Conservation (phyloP, 176 grass and related monocot species). For the Chloris gayana region DNA sequence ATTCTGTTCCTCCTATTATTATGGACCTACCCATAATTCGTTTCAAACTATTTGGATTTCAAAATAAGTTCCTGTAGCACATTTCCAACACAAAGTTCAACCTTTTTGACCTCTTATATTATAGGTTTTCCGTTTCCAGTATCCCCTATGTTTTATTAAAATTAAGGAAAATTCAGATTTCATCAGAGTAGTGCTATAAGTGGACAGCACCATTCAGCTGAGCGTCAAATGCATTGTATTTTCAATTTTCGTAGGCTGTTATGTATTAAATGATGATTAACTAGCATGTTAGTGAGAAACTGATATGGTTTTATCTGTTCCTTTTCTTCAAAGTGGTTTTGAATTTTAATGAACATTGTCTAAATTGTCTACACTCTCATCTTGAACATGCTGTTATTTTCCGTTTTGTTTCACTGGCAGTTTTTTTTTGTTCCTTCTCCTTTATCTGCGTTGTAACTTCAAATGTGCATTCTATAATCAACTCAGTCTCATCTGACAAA, state of each 20-base stretch:
- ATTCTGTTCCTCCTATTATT: background rate
- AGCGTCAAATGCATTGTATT: background rate
- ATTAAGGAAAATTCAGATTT: background rate
- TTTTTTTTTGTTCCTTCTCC: conserved; percentile 25
- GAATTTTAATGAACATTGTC: background rate
- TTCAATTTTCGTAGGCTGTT: background rate
- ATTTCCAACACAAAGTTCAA: no score
- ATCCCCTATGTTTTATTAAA: background rate
- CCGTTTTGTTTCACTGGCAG: background rate
- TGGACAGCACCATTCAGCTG: background rate
- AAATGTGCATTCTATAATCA: conserved; percentile 7
- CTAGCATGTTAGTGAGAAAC: background rate
- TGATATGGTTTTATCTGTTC: background rate
- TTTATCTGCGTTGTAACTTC: background rate
- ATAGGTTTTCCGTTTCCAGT: background rate
- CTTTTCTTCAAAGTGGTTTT: background rate
- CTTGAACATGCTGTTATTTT: background rate
- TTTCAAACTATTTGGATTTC: background rate
- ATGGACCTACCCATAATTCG: background rate
- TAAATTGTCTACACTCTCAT: background rate
- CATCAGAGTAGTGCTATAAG: background rate
- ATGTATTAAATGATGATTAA: background rate
- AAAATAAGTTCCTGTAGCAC: background rate
- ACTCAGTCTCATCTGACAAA: background rate
- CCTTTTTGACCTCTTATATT: no score